These are phyloP conservation scores for Ramichloridium luteum DNA, from an alignment of 2,329 filamentous ascomycete genomes.

Conservation along the genomic window DNA sequence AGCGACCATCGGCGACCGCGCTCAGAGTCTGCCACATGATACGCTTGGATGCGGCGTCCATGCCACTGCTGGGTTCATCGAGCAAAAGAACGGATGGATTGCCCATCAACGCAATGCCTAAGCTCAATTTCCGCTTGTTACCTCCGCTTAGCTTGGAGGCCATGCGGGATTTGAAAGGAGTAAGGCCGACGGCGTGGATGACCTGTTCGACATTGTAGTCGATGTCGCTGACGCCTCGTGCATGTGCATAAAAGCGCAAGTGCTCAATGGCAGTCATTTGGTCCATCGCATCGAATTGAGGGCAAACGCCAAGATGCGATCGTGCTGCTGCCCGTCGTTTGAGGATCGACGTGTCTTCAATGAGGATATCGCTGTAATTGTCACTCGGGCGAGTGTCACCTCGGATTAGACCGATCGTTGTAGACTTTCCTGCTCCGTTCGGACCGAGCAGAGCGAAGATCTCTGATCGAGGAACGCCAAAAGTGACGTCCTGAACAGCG, in stretches of 20 bases:
- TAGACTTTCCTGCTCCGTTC: slow-evolving; percentile 85
- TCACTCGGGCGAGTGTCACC: slow-evolving; percentile 69
- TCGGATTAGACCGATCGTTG: slow-evolving; percentile 76
- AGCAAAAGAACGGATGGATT: slow-evolving; percentile 79
- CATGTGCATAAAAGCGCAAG: slow-evolving; percentile 72
- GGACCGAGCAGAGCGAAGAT: slow-evolving; percentile 83
- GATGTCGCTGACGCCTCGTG: slow-evolving; percentile 65
- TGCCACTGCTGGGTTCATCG: slow-evolving; percentile 77
- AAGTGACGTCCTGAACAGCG: slow-evolving; percentile 74
- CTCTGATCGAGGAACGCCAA: slow-evolving; percentile 66
- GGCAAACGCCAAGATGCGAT: slow-evolving; percentile 75
- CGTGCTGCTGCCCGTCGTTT: slow-evolving; percentile 59
- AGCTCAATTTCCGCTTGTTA: slow-evolving; percentile 82
- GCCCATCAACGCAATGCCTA: slow-evolving; percentile 85
- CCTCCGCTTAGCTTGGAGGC: slow-evolving; percentile 72
- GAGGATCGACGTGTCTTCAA: slow-evolving; percentile 67
- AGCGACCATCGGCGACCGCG: slow-evolving; percentile 62
- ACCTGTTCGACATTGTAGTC: slow-evolving; percentile 67
- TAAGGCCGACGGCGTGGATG: slow-evolving; percentile 67
- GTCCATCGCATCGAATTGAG: slow-evolving; percentile 66
- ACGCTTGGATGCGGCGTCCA: slow-evolving; percentile 82
- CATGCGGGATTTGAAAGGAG: slow-evolving; percentile 59
- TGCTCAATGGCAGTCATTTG: slow-evolving; percentile 83
- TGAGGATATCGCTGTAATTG: slow-evolving; percentile 64
- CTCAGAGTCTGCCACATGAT: slow-evolving; percentile 85